phyloP scores from a whole-genome alignment of 129 eudicot genomes.

The Lactuca sativa region DNA sequence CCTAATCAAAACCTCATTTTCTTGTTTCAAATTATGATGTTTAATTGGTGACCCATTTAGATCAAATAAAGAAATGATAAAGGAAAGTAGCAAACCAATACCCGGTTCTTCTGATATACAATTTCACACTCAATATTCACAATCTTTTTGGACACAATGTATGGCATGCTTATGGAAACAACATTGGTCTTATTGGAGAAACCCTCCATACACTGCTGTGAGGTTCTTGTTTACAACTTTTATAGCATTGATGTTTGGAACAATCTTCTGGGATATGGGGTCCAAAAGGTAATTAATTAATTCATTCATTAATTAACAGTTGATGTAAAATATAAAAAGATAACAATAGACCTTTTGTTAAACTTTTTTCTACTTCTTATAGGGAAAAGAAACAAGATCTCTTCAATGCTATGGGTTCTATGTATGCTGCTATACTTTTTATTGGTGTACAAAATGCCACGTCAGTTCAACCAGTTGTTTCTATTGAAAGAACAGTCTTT shows the following conservation, averaged over 20 bases:
- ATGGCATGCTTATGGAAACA: slow-evolving; percentile 97
- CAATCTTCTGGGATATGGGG: slow-evolving; percentile 87
- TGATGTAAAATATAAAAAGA: background rate
- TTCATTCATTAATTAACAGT: background rate
- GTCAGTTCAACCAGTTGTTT: slow-evolving; percentile 83
- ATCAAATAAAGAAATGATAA: slow-evolving; percentile 71
- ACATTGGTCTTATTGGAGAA: slow-evolving; percentile 85
- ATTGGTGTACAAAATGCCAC: slow-evolving; percentile 79
- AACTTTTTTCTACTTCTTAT: slow-evolving; percentile 14
- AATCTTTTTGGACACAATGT: slow-evolving; percentile 66
- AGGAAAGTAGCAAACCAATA: slow-evolving; percentile 63
- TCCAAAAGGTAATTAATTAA: slow-evolving; percentile 46
- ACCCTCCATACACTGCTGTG: slow-evolving; percentile 88
- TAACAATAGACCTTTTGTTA: slow-evolving; percentile 6
- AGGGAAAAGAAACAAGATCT: slow-evolving; percentile 60
- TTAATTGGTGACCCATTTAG: slow-evolving; percentile 32
- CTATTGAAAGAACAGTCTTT: slow-evolving; percentile 84
- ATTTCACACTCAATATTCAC: slow-evolving; percentile 67
- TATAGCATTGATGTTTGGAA: slow-evolving; percentile 78
- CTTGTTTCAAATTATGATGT: background rate
- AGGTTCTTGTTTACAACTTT: slow-evolving; percentile 69
- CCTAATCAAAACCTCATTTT: background rate
- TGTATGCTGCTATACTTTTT: slow-evolving; percentile 82
- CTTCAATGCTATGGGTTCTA: slow-evolving; percentile 89
- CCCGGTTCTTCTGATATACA: slow-evolving; percentile 67